Evolutionary conservation across 2,329 filamentous ascomycete species (phyloP), one percentile per base, ranked within the genome.

Genomic region (Alternaria gaisen): DNA sequence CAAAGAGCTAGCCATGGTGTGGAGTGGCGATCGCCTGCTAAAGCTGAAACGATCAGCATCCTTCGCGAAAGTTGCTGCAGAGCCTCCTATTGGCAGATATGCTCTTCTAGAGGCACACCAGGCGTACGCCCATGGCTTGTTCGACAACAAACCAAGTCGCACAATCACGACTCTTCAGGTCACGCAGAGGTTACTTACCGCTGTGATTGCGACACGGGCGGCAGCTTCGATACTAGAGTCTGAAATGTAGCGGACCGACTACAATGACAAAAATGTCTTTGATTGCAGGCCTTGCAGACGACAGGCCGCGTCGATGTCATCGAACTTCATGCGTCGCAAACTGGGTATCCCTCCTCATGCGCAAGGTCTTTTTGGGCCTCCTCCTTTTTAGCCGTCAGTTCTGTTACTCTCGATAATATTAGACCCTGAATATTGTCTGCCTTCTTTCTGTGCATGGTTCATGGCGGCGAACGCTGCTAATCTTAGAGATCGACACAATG

Each of bases 31-130:
- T 71, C 64, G 55, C 64, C 60, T 58, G 63, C 60, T 57, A 56
- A 67, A 66, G 60, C 64, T 72, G 69, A 72, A 72, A 73, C 70
- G 53, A 53, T 56, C 59, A 34, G 52, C 53, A 32, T 43, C 43
- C 43, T 61, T 56, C 38, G 36, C 42, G 43, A 53, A 20, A 54
- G 53, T 44, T 41, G 56, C 63, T 64, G 34, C 60, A 53, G 42
- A 42, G 48, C 16, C 50, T 63, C 50, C 43, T 30, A 72, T 71
- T 72, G 68, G 70, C 53, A 47, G 36, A 5, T 10, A 8, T 24
- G 22, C 44, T 56, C 61, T 60, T 61, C 56, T 64, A 65, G 58
- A 64, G 62, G 60, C 64, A 68, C 66, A 47, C 56, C 36, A 26
- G 53, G 47, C 43, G 64, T 40, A 46, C 63, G 47, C 58, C 52